phyloP scores from a whole-genome alignment of 495 filamentous ascomycete genomes.

The Neurospora sublineolata region DNA sequence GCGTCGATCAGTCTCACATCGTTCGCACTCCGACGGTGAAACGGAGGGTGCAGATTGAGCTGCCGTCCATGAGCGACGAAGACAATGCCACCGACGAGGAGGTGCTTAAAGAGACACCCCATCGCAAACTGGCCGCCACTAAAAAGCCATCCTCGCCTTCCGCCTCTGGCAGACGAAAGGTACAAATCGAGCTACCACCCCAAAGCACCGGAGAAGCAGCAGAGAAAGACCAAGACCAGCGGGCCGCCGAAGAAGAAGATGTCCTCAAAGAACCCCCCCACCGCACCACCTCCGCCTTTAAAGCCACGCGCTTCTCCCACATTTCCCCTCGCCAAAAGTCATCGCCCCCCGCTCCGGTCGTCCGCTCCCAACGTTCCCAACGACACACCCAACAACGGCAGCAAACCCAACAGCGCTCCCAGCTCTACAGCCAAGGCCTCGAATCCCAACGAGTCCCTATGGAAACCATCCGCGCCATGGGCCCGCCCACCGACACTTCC shows the following conservation, averaged over 20 bases:
- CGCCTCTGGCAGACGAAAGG: not conserved
- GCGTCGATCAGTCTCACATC: not conserved
- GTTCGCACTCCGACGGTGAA: not conserved
- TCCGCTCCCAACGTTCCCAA: slow-evolving; percentile 7
- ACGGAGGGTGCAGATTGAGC: slow-evolving; percentile 11
- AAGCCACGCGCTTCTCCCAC: slow-evolving; percentile 6
- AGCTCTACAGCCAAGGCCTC: slow-evolving; percentile 29
- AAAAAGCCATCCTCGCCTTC: not conserved
- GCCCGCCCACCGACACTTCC: slow-evolving; percentile 32
- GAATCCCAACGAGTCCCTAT: slow-evolving; percentile 41
- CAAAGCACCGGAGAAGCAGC: not conserved
- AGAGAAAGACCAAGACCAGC: not conserved
- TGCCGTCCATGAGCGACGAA: not conserved
- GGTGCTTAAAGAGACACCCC: slow-evolving; percentile 16
- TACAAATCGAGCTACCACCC: not conserved
- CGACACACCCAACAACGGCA: slow-evolving; percentile 1
- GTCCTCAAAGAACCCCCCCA: slow-evolving; percentile 4
- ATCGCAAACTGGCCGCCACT: slow-evolving; percentile 1
- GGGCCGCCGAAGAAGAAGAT: not conserved
- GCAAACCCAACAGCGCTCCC: slow-evolving; percentile 13
- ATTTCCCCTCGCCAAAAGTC: slow-evolving; percentile 11
- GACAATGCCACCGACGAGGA: slow-evolving; percentile 5
- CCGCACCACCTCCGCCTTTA: not conserved
- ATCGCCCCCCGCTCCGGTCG: slow-evolving; percentile 2
- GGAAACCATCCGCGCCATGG: slow-evolving; percentile 30